Percentiles rank a stretch among this genome's conserved stretches.
Conservation (phyloP, 2,329 filamentous ascomycete species). For the Colletotrichum sp. region DNA sequence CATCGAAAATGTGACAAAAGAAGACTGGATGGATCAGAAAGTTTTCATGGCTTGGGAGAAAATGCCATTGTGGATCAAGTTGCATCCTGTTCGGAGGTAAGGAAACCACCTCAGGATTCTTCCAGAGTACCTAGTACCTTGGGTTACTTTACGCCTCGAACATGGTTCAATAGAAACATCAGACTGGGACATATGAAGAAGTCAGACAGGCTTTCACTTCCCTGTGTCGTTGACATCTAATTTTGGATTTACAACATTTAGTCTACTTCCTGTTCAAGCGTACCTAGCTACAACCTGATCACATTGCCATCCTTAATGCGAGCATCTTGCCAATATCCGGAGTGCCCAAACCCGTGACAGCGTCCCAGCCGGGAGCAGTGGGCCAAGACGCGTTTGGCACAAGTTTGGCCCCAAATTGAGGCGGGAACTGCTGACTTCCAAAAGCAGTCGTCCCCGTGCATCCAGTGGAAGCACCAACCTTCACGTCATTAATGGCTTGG, state of each 20-base stretch:
- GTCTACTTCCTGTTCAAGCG: background rate
- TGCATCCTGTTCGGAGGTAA: background rate
- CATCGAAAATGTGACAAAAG: constrained; percentile 37
- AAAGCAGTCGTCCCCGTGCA: constrained; percentile 32
- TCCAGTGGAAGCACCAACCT: constrained; percentile 34
- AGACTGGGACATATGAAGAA: background rate
- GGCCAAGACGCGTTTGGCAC: constrained; percentile 32
- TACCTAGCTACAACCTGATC: background rate
- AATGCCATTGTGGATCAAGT: background rate
- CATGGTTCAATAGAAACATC: background rate
- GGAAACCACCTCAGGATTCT: background rate
- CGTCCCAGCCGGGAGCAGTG: constrained; percentile 39
- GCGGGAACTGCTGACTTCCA: constrained; percentile 2
- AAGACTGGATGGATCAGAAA: constrained; percentile 36
- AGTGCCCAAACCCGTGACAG: constrained; percentile 47
- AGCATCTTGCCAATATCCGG: constrained; percentile 44
- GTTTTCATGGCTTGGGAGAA: background rate
- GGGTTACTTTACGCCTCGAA: background rate
- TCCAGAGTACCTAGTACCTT: background rate
- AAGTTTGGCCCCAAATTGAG: constrained; percentile 28
- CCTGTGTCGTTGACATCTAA: background rate
- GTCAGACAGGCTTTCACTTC: background rate
- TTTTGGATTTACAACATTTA: background rate
- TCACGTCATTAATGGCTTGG: constrained; percentile 40
- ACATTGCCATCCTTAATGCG: constrained; percentile 4